Percentiles rank a stretch among this genome's conserved stretches.
These are phyloP conservation scores for Betula pendula DNA, from an alignment of 306 rosid species.

Conservation along the genomic window DNA sequence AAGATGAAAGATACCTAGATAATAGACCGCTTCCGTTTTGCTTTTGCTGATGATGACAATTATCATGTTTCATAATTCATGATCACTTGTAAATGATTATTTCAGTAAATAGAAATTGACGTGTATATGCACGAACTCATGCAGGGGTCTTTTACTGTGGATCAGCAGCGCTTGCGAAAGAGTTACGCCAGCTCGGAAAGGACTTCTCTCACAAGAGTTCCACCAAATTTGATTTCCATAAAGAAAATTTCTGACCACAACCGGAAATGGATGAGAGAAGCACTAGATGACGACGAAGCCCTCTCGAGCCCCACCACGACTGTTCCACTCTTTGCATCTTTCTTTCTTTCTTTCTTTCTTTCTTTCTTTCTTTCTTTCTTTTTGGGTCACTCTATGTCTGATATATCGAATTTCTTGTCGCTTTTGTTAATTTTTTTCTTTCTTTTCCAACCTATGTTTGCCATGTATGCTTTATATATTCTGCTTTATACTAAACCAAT, in stretches of 20 bases:
- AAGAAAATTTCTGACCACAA: constrained; percentile 48
- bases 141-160: constrained; percentile 81
- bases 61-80: neutral
- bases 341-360: no score
- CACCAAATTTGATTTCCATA: constrained; percentile 57
- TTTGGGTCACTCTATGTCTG: neutral
- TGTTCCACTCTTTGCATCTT: neutral
- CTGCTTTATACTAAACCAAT: neutral
- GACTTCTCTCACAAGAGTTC: constrained; percentile 56
- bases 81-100: neutral
- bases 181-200: constrained; percentile 46
- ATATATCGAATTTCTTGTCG: constrained; percentile 9
- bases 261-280: neutral
- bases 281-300: neutral
- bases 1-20: neutral
- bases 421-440: neutral
- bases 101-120: neutral
- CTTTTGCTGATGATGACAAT: neutral
- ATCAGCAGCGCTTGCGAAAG: constrained; percentile 29
- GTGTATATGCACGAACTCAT: neutral
- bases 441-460: neutral
- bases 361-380: no score
- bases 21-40: neutral
- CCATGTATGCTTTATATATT: neutral
- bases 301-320: constrained; percentile 24